Evolutionary conservation across 2,329 filamentous ascomycete genomes (phyloP).

Genomic region (Aspergillus sp.): DNA sequence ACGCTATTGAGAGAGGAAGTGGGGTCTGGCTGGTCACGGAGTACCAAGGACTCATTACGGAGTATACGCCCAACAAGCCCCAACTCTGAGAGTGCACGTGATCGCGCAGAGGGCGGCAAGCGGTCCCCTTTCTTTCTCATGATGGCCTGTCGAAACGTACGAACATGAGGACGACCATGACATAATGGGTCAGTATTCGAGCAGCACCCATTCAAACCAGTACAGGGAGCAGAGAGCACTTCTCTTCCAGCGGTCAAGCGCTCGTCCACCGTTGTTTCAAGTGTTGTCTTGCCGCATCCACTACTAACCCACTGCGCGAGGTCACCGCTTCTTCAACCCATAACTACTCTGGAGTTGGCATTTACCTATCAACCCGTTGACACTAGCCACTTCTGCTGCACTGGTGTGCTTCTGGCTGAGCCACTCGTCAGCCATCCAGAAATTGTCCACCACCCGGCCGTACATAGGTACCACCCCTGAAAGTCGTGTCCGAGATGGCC

Average conservation of each 20-base stretch:
- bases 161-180: not conserved
- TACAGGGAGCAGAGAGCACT: not conserved
- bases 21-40: not conserved
- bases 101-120: not conserved
- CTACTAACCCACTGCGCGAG: not conserved
- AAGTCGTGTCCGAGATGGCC: too few relatives aligned
- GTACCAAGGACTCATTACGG: too few relatives aligned
- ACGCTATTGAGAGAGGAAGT: conserved; percentile 12
- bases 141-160: not conserved
- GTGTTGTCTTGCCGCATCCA: not conserved
- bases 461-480: too few relatives aligned
- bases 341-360: too few relatives aligned
- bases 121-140: not conserved
- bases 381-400: too few relatives aligned
- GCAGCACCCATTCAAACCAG: not conserved
- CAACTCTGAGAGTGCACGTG: not conserved
- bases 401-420: too few relatives aligned
- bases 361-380: too few relatives aligned
- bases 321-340: not conserved
- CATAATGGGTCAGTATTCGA: not conserved
- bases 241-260: not conserved
- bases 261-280: not conserved
- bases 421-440: too few relatives aligned
- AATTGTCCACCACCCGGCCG: too few relatives aligned
- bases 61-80: too few relatives aligned